A percentile compares a stretch with the other conserved stretches of the same genome.
Conservation (phyloP, 805 yeast species). For the Millerozyma acaciae region DNA sequence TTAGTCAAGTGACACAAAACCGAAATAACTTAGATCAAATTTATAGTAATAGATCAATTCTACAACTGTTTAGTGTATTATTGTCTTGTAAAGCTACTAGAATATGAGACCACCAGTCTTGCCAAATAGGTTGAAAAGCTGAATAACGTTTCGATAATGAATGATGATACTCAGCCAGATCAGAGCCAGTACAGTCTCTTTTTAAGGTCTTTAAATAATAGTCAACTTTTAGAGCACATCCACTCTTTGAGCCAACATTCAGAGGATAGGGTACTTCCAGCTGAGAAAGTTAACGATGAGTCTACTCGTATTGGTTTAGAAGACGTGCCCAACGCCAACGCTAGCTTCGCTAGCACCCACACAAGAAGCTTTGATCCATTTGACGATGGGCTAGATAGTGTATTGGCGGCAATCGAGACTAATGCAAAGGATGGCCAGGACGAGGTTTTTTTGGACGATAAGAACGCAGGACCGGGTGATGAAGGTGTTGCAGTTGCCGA, state of each 20-base stretch:
- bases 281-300: neutral
- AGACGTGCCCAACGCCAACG: neutral
- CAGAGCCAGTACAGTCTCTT: slow-evolving; percentile 8
- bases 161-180: slow-evolving; percentile 2
- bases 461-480: neutral
- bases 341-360: slow-evolving; percentile 3
- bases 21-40: too few relatives aligned
- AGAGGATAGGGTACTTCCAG: neutral
- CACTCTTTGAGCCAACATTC: slow-evolving; percentile 12
- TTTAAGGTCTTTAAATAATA: slow-evolving; percentile 17
- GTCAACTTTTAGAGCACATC: slow-evolving; percentile 16
- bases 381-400: slow-evolving; percentile 19
- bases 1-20: too few relatives aligned
- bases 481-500: slow-evolving; percentile 5
- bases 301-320: neutral
- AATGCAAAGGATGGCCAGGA: slow-evolving; percentile 2
- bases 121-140: too few relatives aligned
- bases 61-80: too few relatives aligned
- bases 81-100: too few relatives aligned
- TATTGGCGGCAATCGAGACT: slow-evolving; percentile 10
- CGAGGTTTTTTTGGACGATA: slow-evolving; percentile 6
- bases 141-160: too few relatives aligned
- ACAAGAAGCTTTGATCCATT: slow-evolving; percentile 19
- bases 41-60: too few relatives aligned
- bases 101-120: too few relatives aligned